Base-by-base conservation (phyloP, 768 basidiomycete genomes). In the Leccinum subgranulosum region DNA sequence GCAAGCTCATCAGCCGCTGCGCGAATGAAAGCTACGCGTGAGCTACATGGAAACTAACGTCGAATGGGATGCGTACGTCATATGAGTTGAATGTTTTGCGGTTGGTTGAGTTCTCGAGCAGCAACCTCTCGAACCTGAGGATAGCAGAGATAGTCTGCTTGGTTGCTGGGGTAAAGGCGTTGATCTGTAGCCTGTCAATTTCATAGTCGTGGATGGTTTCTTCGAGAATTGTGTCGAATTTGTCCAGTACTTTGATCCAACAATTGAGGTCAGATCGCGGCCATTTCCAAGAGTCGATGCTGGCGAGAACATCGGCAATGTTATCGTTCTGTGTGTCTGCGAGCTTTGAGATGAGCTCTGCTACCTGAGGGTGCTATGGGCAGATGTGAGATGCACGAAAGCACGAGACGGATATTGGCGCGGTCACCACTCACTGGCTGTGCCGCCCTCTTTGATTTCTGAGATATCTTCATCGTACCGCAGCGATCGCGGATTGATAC, bases 101-200 rank as follows among this genome's bases (percentile, higher is more conserved):
- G 71, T 96, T 98, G 41, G 97, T 99, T 49, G 94, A 96, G 72
- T 98, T 97, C 76, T 98, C 97, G 66, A 99, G 78, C 52, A 99
- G 76, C 39, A 98, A 75, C 60, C 91, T 83, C 76, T 94, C 86
- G 62, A 99, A 94, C 63, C 86, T 81, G 59, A 99, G 82, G 62
- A 99, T 88, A 69, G 90, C 87, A 60, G 86, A 84, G 12, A 98
- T 70, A 3, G 84, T 77, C 56, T 81, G 81, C 79, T 94, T 95
- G 25, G 86, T 86, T 45, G 77, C 73, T 0, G 88, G 84, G 2
- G 86, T 84, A 68, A 98, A 97, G 25, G 81, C 80, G 55, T 86
- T 87, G 33, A 86, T 73, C 73, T 98, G 96, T 4, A 93, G 78
- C 65, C 87, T 86, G 73, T 90, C 88, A 59, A 98, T 81, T 54